These are phyloP conservation scores for Geotrichum macrosporum DNA, from an alignment of 1,139 yeast species.

Conservation along the genomic window DNA sequence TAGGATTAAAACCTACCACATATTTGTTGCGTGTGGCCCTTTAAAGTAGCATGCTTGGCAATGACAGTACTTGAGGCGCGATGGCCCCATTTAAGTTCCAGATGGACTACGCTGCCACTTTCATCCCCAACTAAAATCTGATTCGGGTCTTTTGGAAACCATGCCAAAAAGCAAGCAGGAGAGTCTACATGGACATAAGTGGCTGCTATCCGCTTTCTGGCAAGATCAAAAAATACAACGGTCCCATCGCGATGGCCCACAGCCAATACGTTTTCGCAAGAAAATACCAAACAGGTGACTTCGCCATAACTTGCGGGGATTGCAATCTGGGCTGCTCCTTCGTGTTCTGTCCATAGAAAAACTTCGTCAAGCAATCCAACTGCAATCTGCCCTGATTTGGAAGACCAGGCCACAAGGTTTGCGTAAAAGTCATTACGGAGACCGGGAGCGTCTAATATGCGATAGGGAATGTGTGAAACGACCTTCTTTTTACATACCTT, in stretches of 20 bases:
- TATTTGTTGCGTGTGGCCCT: conserved; percentile 23
- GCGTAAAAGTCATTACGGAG: conserved; percentile 77
- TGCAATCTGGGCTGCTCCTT: conserved; percentile 40
- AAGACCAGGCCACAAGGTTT: conserved; percentile 73
- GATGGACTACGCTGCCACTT: conserved; percentile 49
- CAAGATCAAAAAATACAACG: conserved; percentile 42
- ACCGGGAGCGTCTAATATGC: conserved; percentile 68
- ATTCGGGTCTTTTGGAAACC: conserved; percentile 48
- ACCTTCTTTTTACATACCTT: conserved; percentile 11
- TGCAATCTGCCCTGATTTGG: conserved; percentile 46
- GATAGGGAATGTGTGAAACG: conserved; percentile 37
- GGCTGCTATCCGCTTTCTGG: conserved; percentile 27
- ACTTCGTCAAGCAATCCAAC: conserved; percentile 65
- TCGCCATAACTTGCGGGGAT: conserved; percentile 29
- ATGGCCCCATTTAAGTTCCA: conserved; percentile 39
- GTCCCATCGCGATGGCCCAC: conserved; percentile 58
- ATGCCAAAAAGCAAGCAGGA: conserved; percentile 57
- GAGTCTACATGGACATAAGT: conserved; percentile 35
- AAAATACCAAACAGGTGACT: conserved; percentile 53
- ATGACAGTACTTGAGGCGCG: conserved; percentile 14
- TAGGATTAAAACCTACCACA: conserved; percentile 13
- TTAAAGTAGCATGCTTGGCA: conserved; percentile 29
- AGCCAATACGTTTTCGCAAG: conserved; percentile 44
- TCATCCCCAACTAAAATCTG: conserved; percentile 64
- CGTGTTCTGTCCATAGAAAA: conserved; percentile 60